A percentile compares a stretch with the other conserved stretches of the same genome.
Evolutionary conservation across 805 yeast genomes (phyloP).

Genomic region (Hanseniaspora mollemarum): DNA sequence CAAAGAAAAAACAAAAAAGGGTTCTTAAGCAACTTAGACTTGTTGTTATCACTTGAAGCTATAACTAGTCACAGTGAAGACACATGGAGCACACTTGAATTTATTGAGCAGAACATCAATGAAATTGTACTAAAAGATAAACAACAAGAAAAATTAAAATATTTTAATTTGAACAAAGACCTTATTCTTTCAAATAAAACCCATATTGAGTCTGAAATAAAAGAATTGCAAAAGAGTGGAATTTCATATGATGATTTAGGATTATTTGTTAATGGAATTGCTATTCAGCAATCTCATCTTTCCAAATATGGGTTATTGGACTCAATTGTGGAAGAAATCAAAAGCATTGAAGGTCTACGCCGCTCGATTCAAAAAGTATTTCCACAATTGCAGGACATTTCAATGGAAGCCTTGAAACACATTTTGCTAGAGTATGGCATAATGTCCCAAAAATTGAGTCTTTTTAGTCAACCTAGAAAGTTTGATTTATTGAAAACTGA

Average conservation of each 20-base stretch:
- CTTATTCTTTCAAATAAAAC: constrained; percentile 10
- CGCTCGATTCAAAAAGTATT: constrained; percentile 20
- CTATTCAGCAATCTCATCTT: constrained; percentile 22
- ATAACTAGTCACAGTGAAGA: constrained; percentile 28
- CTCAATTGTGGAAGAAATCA: constrained; percentile 22
- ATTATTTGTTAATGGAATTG: constrained; percentile 27
- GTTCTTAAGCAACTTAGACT: constrained; percentile 42
- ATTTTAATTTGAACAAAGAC: constrained; percentile 6
- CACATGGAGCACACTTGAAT: constrained; percentile 29
- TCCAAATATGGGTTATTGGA: constrained; percentile 22
- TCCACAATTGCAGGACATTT: constrained; percentile 21
- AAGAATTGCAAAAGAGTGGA: constrained; percentile 21
- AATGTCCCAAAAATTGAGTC: constrained; percentile 22
- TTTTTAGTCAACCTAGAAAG: constrained; percentile 26
- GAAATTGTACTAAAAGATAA: constrained; percentile 30
- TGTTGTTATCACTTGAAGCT: constrained; percentile 24
- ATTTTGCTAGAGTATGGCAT: constrained; percentile 22
- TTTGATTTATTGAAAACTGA: constrained; percentile 24
- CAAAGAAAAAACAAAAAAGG: constrained; percentile 15
- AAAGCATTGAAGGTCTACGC: constrained; percentile 17
- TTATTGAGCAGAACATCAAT: constrained; percentile 32
- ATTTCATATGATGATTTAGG: constrained; percentile 28
- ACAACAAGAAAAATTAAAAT: neutral
- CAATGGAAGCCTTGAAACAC: constrained; percentile 17
- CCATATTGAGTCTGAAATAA: constrained; percentile 19